phyloP scores from a whole-genome alignment of 1,139 yeast genomes.

The Hemisphaericaspora lyxosophila region DNA sequence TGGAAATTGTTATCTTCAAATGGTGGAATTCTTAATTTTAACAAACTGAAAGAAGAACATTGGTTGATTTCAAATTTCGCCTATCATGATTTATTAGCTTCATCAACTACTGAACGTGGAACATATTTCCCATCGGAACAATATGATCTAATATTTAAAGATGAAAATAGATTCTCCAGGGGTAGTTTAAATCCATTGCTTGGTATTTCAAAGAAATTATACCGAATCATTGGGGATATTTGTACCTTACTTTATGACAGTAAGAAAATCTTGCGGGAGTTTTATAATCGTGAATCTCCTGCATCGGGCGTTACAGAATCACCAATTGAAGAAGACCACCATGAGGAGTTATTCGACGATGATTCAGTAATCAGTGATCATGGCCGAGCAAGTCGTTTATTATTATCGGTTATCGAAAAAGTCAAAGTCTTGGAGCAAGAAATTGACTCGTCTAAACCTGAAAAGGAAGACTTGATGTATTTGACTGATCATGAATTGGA shows the following conservation, averaged over 20 bases:
- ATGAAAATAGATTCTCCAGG: constrained; percentile 29
- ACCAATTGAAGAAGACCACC: constrained; percentile 2
- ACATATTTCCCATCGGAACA: constrained; percentile 57
- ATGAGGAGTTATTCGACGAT: constrained; percentile 9
- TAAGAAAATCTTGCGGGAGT: constrained; percentile 27
- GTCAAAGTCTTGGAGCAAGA: constrained; percentile 49
- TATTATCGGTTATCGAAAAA: constrained; percentile 28
- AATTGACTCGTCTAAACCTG: constrained; percentile 56
- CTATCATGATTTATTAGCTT: constrained; percentile 74
- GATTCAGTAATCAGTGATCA: constrained; percentile 29
- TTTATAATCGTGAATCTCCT: constrained; percentile 15
- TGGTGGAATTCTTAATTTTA: constrained; percentile 60
- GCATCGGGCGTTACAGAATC: constrained; percentile 1
- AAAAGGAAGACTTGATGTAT: constrained; percentile 45
- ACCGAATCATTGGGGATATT: constrained; percentile 66
- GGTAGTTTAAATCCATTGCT: constrained; percentile 64
- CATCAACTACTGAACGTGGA: constrained; percentile 55
- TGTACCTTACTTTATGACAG: constrained; percentile 59
- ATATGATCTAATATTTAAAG: constrained; percentile 55
- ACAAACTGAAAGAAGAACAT: constrained; percentile 57
- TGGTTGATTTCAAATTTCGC: constrained; percentile 83
- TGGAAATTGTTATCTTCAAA: constrained; percentile 53
- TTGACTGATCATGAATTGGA: constrained; percentile 58
- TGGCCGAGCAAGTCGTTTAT: constrained; percentile 22
- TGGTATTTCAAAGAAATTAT: constrained; percentile 70